A percentile compares a stretch with the other conserved stretches of the same genome.
phyloP scores from a whole-genome alignment of 2,329 filamentous ascomycete genomes.

The Chalara sp. region DNA sequence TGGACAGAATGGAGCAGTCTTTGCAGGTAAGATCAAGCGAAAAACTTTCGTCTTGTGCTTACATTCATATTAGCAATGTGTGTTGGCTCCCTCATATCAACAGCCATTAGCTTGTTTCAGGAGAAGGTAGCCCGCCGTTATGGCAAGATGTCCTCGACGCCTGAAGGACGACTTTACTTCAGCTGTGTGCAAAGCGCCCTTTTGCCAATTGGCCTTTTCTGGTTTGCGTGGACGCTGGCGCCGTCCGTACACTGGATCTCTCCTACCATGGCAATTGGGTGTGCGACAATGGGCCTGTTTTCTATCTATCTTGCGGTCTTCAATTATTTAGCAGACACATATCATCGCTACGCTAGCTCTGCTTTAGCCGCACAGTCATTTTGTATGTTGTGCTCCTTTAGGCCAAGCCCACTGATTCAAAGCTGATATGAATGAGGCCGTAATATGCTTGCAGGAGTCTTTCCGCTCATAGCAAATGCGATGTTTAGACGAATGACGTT shows the following conservation, averaged over 20 bases:
- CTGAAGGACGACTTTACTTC: conserved; percentile 79
- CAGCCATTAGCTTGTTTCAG: conserved; percentile 14
- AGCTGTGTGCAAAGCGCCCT: conserved; percentile 69
- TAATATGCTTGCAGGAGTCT: conserved; percentile 74
- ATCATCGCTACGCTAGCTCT: conserved; percentile 77
- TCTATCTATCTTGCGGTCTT: conserved; percentile 83
- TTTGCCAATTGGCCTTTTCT: conserved; percentile 73
- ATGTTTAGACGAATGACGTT: conserved; percentile 71
- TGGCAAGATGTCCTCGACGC: conserved; percentile 34
- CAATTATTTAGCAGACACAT: conserved; percentile 87
- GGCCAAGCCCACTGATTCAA: too few relatives aligned
- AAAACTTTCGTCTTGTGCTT: conserved; percentile 58
- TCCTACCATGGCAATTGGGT: conserved; percentile 60
- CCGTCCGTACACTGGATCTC: conserved; percentile 63
- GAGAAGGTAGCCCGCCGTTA: conserved; percentile 11
- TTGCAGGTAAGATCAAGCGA: conserved; percentile 64
- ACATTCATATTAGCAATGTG: conserved; percentile 65
- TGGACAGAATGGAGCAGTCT: conserved; percentile 64
- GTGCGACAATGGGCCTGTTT: conserved; percentile 81
- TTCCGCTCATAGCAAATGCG: conserved; percentile 67
- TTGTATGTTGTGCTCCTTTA: conserved; percentile 34
- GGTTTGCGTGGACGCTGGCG: conserved; percentile 63
- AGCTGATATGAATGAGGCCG: conserved; percentile 36
- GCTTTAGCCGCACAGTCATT: conserved; percentile 82
- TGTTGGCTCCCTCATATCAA: conserved; percentile 44